Evolutionary conservation across 805 yeast genomes (phyloP), one percentile per base, ranked within the genome.

Genomic region (Schwanniomyces polymorphus): DNA sequence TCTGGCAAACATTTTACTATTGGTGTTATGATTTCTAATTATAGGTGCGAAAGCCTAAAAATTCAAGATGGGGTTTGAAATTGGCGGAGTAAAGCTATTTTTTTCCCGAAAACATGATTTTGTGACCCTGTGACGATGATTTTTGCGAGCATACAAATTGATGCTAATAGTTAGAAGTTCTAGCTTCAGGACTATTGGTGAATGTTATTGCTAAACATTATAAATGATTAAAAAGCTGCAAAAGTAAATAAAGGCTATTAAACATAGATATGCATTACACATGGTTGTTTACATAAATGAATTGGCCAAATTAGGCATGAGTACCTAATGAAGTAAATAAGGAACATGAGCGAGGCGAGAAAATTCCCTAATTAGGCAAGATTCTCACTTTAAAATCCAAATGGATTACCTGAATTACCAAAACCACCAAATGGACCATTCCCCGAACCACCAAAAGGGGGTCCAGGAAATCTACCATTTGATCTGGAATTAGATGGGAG

Each of bases 401-500:
- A 37, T 9, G 25, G 14, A 21, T 37, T 37, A 18, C 39, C 16
- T 21, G 25, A 12, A 12, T 26, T 26, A 37, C 39, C 39, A 37
- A 37, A 37, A 7, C 25, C 25, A 34, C 23, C 11, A 21, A 34
- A 34, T 14, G 23, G 26, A 11, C 39, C 39, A 37, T 37, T 37
- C 9, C 39, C 39, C 11, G 14, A 23, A 21, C 27, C 27, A 7
- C 35, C 35, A 31, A 31, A 31, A 7, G 35, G 17, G 35, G 27
- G 27, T 5, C 27, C 39, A 33, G 48, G 45, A 27, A 47, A 46
- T 17, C 50, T 54, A 10, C 49, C 44, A 7, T 57, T 43, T n/a
- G 43, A 34, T 10, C 74, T 63, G 49, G 71, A 51, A 25, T 60
- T 59, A 1, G 77, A 75, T 0, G 81, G 81, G 9, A 78, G 60